phyloP scores from a whole-genome alignment of 1,284 basidiomycete species.

The Sphagnurus paluster region DNA sequence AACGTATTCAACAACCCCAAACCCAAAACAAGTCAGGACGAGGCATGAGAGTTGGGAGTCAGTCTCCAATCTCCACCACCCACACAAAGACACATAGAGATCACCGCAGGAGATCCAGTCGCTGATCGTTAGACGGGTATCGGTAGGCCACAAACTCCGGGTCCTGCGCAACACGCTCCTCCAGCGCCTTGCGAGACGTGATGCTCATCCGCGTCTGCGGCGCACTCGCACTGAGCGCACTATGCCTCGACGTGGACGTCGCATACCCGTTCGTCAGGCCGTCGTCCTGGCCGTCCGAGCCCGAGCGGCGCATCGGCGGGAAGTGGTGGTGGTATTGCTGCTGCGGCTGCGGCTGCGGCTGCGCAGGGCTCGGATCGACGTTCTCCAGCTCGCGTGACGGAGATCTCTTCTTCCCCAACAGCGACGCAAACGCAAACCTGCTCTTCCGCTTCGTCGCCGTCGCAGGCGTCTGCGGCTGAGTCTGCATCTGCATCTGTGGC shows the following conservation, averaged over 20 bases:
- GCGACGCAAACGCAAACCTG: constrained; percentile 61
- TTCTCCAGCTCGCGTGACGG: constrained; percentile 41
- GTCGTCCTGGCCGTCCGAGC: constrained; percentile 50
- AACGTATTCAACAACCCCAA: constrained; percentile 12
- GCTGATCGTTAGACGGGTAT: constrained; percentile 75
- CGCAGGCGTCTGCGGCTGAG: too few species aligned
- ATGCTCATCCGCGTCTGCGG: constrained; percentile 50
- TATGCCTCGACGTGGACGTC: constrained; percentile 46
- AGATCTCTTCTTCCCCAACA: constrained; percentile 66
- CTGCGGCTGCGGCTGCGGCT: too few species aligned
- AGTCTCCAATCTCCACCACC: too few species aligned
- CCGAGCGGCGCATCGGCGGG: constrained; percentile 41
- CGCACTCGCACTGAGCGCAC: constrained; percentile 34
- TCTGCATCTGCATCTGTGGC: constrained; percentile 24
- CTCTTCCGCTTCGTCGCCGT: constrained; percentile 64
- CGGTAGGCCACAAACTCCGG: constrained; percentile 80
- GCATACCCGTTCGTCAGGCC: constrained; percentile 38
- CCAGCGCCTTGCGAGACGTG: constrained; percentile 66
- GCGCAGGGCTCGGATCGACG: constrained; percentile 32
- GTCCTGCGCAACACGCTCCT: constrained; percentile 77
- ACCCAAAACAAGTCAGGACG: background rate
- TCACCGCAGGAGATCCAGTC: constrained; percentile 56
- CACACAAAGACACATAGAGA: background rate
- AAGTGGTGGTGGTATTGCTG: too few species aligned
- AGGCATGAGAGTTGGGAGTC: background rate